These are phyloP conservation scores for Podaxis sp. DNA, from an alignment of 768 basidiomycete genomes.

Conservation along the genomic window DNA sequence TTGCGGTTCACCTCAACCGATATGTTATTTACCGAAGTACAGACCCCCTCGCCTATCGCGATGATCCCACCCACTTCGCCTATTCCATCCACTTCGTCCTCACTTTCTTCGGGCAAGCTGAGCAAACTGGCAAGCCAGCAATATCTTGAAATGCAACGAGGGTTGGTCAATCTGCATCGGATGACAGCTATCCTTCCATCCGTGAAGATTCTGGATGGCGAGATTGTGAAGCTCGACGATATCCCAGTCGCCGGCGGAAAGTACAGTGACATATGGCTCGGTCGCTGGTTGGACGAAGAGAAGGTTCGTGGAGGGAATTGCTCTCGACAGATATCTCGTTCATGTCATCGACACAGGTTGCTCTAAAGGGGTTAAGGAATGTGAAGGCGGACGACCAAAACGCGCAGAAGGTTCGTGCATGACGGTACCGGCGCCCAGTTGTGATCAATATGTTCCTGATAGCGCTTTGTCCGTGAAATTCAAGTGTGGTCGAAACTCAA, in stretches of 20 bases:
- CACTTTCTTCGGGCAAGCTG: neutral
- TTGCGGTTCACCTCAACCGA: neutral
- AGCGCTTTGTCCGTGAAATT: conserved; percentile 59
- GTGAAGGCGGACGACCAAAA: conserved; percentile 38
- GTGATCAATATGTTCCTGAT: conserved; percentile 2
- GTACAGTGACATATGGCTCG: conserved; percentile 52
- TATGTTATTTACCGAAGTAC: conserved; percentile 8
- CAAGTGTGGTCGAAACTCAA: conserved; percentile 47
- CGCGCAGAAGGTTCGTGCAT: conserved; percentile 32
- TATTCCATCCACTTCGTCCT: neutral
- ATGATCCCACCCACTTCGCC: conserved; percentile 13
- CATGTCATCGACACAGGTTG: conserved; percentile 36
- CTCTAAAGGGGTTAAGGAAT: conserved; percentile 49
- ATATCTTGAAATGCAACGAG: conserved; percentile 40
- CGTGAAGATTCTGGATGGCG: conserved; percentile 48
- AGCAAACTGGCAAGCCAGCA: conserved; percentile 20
- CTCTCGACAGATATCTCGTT: neutral
- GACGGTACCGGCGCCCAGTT: neutral
- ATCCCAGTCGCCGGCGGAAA: conserved; percentile 45
- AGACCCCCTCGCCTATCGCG: conserved; percentile 14
- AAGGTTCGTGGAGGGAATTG: conserved; percentile 28
- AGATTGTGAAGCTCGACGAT: conserved; percentile 37
- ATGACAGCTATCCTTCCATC: conserved; percentile 45
- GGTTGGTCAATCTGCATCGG: conserved; percentile 28
- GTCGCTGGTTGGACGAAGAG: conserved; percentile 50